These are phyloP conservation scores for Niebla homalea DNA, from an alignment of 495 filamentous ascomycete species.

Conservation along the genomic window DNA sequence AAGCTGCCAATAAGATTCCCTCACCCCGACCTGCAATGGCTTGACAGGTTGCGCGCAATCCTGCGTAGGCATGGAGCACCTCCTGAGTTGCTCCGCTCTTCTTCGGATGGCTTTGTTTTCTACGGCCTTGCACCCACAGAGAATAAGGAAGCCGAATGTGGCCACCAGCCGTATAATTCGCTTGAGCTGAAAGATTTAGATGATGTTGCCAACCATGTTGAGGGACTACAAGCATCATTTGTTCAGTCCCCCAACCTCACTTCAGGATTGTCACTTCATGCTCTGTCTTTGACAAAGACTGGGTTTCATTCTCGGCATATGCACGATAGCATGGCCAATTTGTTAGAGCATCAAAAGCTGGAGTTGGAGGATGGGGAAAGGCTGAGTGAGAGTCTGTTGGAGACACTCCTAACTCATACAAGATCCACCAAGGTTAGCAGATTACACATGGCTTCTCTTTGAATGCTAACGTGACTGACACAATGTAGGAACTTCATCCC, in stretches of 20 bases:
- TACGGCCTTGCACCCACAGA: no score
- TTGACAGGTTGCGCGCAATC: slow-evolving; percentile 53
- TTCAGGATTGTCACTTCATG: slow-evolving; percentile 68
- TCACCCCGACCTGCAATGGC: slow-evolving; percentile 71
- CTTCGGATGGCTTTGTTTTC: no score
- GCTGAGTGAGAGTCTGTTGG: slow-evolving; percentile 39
- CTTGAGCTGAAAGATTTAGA: slow-evolving; percentile 52
- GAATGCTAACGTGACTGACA: slow-evolving; percentile 13
- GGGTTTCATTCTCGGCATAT: slow-evolving; percentile 42
- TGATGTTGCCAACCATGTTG: slow-evolving; percentile 29
- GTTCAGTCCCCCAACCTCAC: slow-evolving; percentile 44
- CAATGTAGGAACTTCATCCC: slow-evolving; percentile 42
- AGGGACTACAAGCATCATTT: neutral
- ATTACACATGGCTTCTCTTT: slow-evolving; percentile 25
- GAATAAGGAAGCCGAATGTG: neutral
- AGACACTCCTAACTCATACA: slow-evolving; percentile 44
- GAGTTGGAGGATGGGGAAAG: slow-evolving; percentile 34
- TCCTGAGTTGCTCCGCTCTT: no score
- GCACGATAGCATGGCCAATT: slow-evolving; percentile 52
- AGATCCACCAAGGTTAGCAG: slow-evolving; percentile 37
- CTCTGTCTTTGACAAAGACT: slow-evolving; percentile 50
- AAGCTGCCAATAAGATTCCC: slow-evolving; percentile 17
- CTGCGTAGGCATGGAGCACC: slow-evolving; percentile 17
- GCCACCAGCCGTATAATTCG: neutral
- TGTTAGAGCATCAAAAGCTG: slow-evolving; percentile 44